These are phyloP conservation scores for bread wheat (Triticum aestivum) DNA, from an alignment of 176 grass and related monocot genomes.

Conservation along the genomic window DNA sequence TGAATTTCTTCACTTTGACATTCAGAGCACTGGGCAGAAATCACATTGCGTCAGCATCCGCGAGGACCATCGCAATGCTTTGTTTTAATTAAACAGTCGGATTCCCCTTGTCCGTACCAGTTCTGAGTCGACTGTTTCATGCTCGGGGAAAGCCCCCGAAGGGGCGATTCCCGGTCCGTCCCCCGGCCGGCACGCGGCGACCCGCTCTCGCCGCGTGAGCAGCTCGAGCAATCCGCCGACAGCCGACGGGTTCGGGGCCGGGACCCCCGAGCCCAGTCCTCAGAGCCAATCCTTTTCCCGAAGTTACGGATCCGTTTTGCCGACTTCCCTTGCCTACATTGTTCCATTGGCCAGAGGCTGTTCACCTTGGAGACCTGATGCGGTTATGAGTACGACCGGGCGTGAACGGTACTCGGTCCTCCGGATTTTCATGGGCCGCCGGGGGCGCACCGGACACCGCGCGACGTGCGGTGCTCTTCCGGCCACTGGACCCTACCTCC, in stretches of 20 bases:
- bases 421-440: slow-evolving; percentile 62
- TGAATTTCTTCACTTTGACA: slow-evolving; percentile 92
- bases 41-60: slow-evolving; percentile 66
- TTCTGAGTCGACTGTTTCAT: not conserved
- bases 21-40: slow-evolving; percentile 75
- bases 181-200: slow-evolving; percentile 13
- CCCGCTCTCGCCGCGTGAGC: slow-evolving; percentile 30
- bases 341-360: slow-evolving; percentile 41
- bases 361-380: slow-evolving; percentile 73
- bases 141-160: no score
- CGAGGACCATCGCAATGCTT: slow-evolving; percentile 78
- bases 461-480: slow-evolving; percentile 71
- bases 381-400: slow-evolving; percentile 64
- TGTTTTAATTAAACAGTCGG: slow-evolving; percentile 72
- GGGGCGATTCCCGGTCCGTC: not conserved
- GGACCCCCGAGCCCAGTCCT: no score
- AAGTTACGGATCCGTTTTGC: slow-evolving; percentile 83
- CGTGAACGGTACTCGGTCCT: slow-evolving; percentile 56
- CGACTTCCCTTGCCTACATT: slow-evolving; percentile 83
- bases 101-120: no score
- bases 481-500: slow-evolving; percentile 38
- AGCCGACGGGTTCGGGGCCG: not conserved
- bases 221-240: slow-evolving; percentile 34
- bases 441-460: slow-evolving; percentile 59
- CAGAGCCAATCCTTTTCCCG: not conserved